phyloP scores from a whole-genome alignment of 768 basidiomycete species.

The Pulveroboletus sp. region DNA sequence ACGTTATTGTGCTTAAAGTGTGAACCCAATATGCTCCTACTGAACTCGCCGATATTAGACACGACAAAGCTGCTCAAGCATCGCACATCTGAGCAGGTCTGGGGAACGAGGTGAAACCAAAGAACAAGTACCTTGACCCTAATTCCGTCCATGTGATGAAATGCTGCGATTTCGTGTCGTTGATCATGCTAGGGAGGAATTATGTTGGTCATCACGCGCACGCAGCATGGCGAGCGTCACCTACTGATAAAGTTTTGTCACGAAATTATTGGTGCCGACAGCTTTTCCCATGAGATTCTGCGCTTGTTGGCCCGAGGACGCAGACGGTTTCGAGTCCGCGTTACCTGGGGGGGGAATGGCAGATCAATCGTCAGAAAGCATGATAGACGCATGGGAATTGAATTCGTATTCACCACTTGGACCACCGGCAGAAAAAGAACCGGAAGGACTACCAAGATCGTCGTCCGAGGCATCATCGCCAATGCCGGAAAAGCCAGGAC shows the following conservation, averaged over 20 bases:
- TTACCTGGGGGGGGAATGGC: conserved; percentile 1
- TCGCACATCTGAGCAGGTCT: neutral
- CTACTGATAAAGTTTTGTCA: conserved; percentile 83
- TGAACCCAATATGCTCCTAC: conserved; percentile 74
- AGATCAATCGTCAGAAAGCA: neutral
- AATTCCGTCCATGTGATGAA: conserved; percentile 82
- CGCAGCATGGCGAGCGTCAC: conserved; percentile 25
- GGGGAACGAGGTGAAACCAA: neutral
- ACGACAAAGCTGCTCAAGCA: conserved; percentile 60
- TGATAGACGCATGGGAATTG: neutral
- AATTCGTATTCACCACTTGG: conserved; percentile 3
- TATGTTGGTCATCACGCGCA: neutral
- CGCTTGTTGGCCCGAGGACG: conserved; percentile 22
- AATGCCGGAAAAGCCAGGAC: conserved; percentile 17
- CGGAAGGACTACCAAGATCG: conserved; percentile 18
- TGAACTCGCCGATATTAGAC: conserved; percentile 82
- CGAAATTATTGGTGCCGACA: conserved; percentile 72
- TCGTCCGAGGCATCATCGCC: conserved; percentile 27
- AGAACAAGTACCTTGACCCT: conserved; percentile 52
- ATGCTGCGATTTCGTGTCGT: conserved; percentile 70
- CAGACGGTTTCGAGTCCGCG: conserved; percentile 13
- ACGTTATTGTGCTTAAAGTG: conserved; percentile 93
- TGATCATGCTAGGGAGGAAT: conserved; percentile 72
- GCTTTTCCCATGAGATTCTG: conserved; percentile 64
- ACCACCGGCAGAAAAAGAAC: conserved; percentile 9